These are phyloP conservation scores for Fragilariopsis cylindrus DNA, from an alignment of 108 stramenopile species.

Conservation along the genomic window DNA sequence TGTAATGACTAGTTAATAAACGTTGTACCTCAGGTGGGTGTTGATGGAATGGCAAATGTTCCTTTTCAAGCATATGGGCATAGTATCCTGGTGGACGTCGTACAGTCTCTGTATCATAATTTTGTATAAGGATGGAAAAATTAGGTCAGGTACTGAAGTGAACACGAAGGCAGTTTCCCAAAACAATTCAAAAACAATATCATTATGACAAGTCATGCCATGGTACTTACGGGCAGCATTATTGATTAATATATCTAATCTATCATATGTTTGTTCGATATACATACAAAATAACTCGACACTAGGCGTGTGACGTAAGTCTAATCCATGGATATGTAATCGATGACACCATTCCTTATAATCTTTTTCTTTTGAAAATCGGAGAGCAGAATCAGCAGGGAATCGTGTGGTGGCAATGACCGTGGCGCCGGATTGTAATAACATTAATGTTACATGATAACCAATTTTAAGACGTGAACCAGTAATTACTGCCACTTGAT, in stretches of 20 bases:
- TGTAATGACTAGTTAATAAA: slow-evolving; percentile 1
- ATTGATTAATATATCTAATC: slow-evolving; percentile 58
- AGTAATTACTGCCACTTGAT: slow-evolving; percentile 55
- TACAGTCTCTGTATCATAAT: too few relatives aligned
- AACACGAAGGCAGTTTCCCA: too few relatives aligned
- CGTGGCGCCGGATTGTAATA: slow-evolving; percentile 44
- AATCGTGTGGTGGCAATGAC: slow-evolving; percentile 67
- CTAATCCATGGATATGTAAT: slow-evolving; percentile 56
- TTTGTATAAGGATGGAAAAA: too few relatives aligned
- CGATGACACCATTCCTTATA: slow-evolving; percentile 40
- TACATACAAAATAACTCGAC: slow-evolving; percentile 59
- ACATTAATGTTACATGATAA: slow-evolving; percentile 50
- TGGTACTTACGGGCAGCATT: too few relatives aligned
- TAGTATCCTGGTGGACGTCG: slow-evolving; percentile 18
- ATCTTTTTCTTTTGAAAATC: slow-evolving; percentile 38
- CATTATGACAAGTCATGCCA: slow-evolving; percentile 61
- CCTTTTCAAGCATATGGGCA: slow-evolving; percentile 42
- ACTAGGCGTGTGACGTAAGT: slow-evolving; percentile 56
- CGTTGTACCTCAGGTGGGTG: slow-evolving; percentile 19
- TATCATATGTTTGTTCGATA: slow-evolving; percentile 27
- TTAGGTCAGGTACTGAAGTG: too few relatives aligned
- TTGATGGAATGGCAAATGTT: slow-evolving; percentile 35
- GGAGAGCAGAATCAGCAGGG: slow-evolving; percentile 42
- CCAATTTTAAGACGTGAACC: slow-evolving; percentile 77
- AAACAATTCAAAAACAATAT: slow-evolving; percentile 40